phyloP scores from a whole-genome alignment of 2,329 filamentous ascomycete genomes.

The Fusarium secorum region DNA sequence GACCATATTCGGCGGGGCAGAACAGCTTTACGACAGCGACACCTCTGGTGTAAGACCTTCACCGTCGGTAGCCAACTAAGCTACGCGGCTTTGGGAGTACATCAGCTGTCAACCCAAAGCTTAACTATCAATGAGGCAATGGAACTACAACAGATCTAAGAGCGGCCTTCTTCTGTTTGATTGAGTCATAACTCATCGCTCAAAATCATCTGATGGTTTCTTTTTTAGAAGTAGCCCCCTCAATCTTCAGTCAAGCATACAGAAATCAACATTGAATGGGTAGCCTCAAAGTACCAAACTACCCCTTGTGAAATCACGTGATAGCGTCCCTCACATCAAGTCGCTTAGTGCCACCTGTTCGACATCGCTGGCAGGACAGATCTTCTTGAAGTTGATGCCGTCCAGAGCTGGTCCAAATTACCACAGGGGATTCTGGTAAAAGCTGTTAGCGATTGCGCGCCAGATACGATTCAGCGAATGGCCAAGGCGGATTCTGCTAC shows the following conservation, averaged over 20 bases:
- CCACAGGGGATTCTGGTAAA: conserved; percentile 42
- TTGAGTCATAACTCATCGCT: neutral
- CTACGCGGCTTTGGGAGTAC: conserved; percentile 11
- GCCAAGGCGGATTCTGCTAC: conserved; percentile 39
- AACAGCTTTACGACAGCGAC: conserved; percentile 13
- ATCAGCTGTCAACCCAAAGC: neutral
- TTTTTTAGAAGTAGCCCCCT: neutral
- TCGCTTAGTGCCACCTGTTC: conserved; percentile 54
- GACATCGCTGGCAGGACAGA: conserved; percentile 49
- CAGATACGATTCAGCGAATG: conserved; percentile 42
- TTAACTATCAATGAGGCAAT: neutral
- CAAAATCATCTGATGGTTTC: neutral
- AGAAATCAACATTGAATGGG: neutral
- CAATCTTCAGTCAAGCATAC: neutral
- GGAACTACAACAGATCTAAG: neutral
- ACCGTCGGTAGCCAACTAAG: neutral
- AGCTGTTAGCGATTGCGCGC: conserved; percentile 42
- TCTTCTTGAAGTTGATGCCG: conserved; percentile 47
- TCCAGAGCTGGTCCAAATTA: conserved; percentile 42
- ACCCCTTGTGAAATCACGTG: conserved; percentile 46
- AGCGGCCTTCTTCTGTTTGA: neutral
- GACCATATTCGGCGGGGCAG: conserved; percentile 37
- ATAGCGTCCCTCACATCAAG: conserved; percentile 16
- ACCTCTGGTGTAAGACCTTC: conserved; percentile 17
- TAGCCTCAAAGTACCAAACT: neutral